Conservation (phyloP, 257 asterid species). For the Plectranthus barbatus region DNA sequence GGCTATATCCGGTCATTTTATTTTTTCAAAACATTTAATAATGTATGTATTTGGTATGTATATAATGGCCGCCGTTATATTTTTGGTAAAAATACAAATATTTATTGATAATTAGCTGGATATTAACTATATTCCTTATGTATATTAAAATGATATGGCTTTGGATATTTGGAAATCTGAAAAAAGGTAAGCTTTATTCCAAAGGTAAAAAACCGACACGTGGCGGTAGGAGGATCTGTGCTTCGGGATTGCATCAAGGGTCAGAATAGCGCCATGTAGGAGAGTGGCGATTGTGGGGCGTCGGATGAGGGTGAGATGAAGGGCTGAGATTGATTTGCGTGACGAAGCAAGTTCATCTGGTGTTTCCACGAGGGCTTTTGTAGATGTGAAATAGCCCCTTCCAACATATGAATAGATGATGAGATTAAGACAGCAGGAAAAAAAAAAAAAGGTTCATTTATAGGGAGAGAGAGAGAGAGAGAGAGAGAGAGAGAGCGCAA, state of each 20-base stretch:
- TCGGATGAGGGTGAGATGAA: conserved; percentile 16
- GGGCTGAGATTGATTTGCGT: conserved; percentile 26
- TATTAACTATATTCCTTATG: background rate
- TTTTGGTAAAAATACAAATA: background rate
- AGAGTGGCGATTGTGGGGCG: conserved; percentile 10
- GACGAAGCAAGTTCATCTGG: conserved; percentile 49
- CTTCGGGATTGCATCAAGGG: conserved; percentile 27
- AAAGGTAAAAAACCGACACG: conserved; percentile 51
- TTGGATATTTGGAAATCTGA: no score
- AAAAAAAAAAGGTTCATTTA: conserved; percentile 33
- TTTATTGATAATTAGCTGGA: no score
- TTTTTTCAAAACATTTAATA: no score
- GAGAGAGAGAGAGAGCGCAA: conserved; percentile 12
- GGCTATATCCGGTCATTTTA: conserved; percentile 35
- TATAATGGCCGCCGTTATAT: background rate
- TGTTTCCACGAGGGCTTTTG: conserved; percentile 61
- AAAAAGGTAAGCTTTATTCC: conserved; percentile 13
- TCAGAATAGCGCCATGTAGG: conserved; percentile 47
- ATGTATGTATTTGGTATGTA: background rate
- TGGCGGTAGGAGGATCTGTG: conserved; percentile 32
- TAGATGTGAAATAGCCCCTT: conserved; percentile 29
- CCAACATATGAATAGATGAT: conserved; percentile 33
- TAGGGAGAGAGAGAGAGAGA: conserved; percentile 20
- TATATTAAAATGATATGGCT: no score
- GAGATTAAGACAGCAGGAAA: conserved; percentile 42